These are phyloP conservation scores for Exophiala viscosa DNA, from an alignment of 2,329 filamentous ascomycete species.

Conservation along the genomic window DNA sequence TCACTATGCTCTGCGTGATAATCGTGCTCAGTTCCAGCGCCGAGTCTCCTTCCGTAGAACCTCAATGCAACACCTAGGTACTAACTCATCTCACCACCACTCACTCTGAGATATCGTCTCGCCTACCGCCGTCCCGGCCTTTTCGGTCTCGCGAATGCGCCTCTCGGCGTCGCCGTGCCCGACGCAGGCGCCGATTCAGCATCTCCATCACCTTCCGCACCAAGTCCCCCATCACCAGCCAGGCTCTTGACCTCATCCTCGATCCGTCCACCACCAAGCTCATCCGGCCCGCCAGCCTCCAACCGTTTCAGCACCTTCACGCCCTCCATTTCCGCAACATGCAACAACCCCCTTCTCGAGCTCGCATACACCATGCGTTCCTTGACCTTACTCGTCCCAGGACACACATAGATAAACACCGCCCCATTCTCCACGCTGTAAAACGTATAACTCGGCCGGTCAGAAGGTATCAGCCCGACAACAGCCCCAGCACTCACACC, in stretches of 20 bases:
- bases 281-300: conserved; percentile 57
- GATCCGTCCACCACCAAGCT: conserved; percentile 53
- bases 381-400: conserved; percentile 58
- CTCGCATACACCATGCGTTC: conserved; percentile 65
- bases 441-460: conserved; percentile 59
- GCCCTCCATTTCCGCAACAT: conserved; percentile 53
- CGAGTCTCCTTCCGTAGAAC: too few species aligned
- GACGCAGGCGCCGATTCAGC: conserved; percentile 32
- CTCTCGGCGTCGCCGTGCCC: conserved; percentile 45
- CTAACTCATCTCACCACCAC: too few species aligned
- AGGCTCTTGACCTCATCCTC: conserved; percentile 47
- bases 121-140: conserved; percentile 51
- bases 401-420: conserved; percentile 63
- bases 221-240: conserved; percentile 7
- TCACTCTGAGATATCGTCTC: too few species aligned
- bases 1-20: too few species aligned
- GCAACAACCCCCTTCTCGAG: conserved; percentile 53
- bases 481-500: conserved; percentile 43
- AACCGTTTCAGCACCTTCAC: conserved; percentile 58
- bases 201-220: conserved; percentile 3
- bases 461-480: conserved; percentile 45
- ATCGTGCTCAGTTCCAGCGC: too few species aligned
- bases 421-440: conserved; percentile 36
- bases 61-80: too few species aligned
- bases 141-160: conserved; percentile 61